Base-by-base conservation (phyloP, 2,329 filamentous ascomycete genomes). In the Calonectria pauciramosa region DNA sequence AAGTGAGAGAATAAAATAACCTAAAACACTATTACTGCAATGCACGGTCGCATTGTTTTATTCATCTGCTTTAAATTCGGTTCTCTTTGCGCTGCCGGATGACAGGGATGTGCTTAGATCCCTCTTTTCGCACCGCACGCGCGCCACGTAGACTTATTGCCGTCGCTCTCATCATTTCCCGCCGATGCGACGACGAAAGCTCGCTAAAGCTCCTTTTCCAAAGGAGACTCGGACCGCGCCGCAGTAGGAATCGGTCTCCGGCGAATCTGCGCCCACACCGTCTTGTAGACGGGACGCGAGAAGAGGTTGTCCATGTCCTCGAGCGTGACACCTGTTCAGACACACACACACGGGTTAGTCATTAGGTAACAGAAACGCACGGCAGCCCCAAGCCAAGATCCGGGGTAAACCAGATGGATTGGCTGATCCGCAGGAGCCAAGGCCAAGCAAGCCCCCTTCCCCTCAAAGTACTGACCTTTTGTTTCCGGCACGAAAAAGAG, bases 401-500 rank as follows among this genome's bases (percentile, higher is more conserved):
- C 34, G 56, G 56, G 56, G 56, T 60, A 60, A 44, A 20, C 18
- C 1, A 47, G 41, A 47, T 47, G 30, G 51, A 54, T 60, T 60
- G 56, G 32, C 54, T 41, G 56, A 60, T 60, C 54, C 16, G 54
- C n/a, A n/a, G n/a, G n/a, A n/a, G n/a, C n/a, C 32, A 54, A 30
- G 16, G 51, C 32, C 32, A 38, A 36, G 54, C 54, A 36, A 14
- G 9, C n/a, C n/a, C n/a, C n/a, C n/a, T n/a, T n/a, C n/a, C n/a
- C n/a, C n/a, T n/a, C n/a, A 44, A 54, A n/a, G n/a, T 9, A 72
- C 77, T 44, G 67, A 79, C 88, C 88, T 80, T 89, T 90, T 3
- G 89, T 90, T 77, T 90, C 89, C 1, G 89, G 89, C 0, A 90
- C 83, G 63, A 88, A 88, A 82, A 89, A 88, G 70, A 86, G 86